Percentiles rank a stretch among this genome's conserved stretches.
phyloP scores from a whole-genome alignment of 176 grass and related monocot genomes.

The Triticum dicoccoides region DNA sequence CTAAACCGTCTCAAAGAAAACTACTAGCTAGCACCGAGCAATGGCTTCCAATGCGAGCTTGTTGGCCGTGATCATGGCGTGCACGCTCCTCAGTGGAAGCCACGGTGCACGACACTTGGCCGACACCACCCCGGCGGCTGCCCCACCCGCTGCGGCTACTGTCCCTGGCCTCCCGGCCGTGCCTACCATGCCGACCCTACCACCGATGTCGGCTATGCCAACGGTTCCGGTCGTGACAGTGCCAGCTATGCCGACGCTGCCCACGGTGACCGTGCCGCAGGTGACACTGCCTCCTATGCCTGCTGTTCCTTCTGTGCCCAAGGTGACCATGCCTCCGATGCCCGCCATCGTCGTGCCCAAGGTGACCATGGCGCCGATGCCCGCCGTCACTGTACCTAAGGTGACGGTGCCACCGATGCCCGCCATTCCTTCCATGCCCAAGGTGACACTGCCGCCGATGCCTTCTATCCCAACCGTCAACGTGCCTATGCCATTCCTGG shows the following conservation, averaged over 20 bases:
- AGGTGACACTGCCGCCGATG: neutral
- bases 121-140: neutral
- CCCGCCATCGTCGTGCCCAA: neutral
- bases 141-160: neutral
- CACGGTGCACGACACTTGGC: slow-evolving; percentile 4
- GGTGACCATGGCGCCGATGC: neutral
- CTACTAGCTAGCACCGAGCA: neutral
- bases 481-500: slow-evolving; percentile 7
- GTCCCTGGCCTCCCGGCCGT: neutral
- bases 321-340: neutral
- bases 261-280: neutral
- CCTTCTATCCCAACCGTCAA: slow-evolving; percentile 9
- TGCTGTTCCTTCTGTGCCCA: neutral
- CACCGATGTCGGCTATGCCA: neutral
- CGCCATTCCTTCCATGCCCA: neutral
- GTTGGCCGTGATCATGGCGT: slow-evolving; percentile 11
- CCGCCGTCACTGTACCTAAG: neutral
- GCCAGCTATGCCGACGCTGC: neutral
- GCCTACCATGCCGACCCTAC: neutral
- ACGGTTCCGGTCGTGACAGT: neutral
- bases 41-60: slow-evolving; percentile 24
- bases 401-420: neutral
- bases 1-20: neutral
- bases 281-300: neutral
- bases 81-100: neutral